Percentiles rank a stretch among this genome's conserved stretches.
Conservation (phyloP, 116 monocot genomes). For the Cymodocea nodosa region DNA sequence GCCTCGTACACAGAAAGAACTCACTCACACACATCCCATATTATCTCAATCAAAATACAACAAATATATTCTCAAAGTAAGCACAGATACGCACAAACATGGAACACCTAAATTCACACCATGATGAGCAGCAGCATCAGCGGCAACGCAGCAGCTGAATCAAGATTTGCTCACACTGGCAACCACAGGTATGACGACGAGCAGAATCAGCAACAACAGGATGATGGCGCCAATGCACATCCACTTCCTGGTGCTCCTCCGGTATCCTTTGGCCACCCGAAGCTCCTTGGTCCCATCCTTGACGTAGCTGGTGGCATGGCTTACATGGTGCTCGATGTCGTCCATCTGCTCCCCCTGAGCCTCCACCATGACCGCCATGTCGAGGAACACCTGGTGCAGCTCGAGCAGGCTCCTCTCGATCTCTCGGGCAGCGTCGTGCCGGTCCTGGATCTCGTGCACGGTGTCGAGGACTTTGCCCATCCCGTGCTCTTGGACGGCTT, state of each 20-base stretch:
- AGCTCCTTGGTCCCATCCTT: conserved; percentile 60
- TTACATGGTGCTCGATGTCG: conserved; percentile 81
- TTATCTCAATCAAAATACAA: too few relatives aligned
- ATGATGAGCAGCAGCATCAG: too few relatives aligned
- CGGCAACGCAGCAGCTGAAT: not conserved
- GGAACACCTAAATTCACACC: too few relatives aligned
- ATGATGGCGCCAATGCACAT: conserved; percentile 53
- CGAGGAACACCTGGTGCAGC: conserved; percentile 89
- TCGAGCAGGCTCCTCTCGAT: conserved; percentile 78
- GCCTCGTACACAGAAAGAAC: too few relatives aligned
- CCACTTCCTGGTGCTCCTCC: conserved; percentile 65
- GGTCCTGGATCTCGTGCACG: conserved; percentile 69
- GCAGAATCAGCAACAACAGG: conserved; percentile 50
- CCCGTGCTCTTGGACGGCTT: conserved; percentile 27
- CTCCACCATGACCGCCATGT: conserved; percentile 97
- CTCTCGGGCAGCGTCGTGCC: conserved; percentile 70
- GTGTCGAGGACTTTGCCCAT: conserved; percentile 32
- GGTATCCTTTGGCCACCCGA: conserved; percentile 39
- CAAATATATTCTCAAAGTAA: too few relatives aligned
- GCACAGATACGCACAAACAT: too few relatives aligned
- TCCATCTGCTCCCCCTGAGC: conserved; percentile 87
- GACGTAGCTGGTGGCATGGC: conserved; percentile 57
- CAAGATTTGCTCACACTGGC: conserved; percentile 42
- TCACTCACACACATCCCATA: too few relatives aligned
- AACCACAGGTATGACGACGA: conserved; percentile 43